Evolutionary conservation across 805 yeast genomes (phyloP).

Genomic region (Metschnikowia peoriensis): DNA sequence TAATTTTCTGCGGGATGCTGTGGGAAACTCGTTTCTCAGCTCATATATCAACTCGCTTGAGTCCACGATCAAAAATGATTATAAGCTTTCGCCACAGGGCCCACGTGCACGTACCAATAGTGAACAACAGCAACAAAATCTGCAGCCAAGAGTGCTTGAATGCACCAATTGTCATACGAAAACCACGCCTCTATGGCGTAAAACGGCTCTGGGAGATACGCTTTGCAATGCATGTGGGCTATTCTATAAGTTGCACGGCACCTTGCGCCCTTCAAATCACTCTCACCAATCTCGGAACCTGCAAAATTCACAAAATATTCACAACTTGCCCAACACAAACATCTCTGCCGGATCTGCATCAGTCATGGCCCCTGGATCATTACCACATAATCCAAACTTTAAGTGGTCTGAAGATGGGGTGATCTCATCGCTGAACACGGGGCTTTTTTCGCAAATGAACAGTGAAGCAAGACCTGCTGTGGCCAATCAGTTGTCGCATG

Average conservation of each 20-base stretch:
- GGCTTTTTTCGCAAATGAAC: constrained; percentile 10
- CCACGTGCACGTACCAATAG: constrained; percentile 12
- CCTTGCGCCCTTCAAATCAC: constrained; percentile 39
- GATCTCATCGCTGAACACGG: constrained; percentile 12
- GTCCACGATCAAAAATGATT: constrained; percentile 32
- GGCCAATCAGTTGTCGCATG: neutral
- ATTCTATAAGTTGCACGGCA: constrained; percentile 45
- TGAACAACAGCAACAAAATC: constrained; percentile 6
- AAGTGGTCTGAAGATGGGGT: constrained; percentile 13
- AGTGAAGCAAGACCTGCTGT: too few species aligned
- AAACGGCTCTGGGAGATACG: constrained; percentile 40
- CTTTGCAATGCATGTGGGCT: constrained; percentile 48
- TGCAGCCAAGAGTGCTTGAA: constrained; percentile 24
- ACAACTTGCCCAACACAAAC: neutral
- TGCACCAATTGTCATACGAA: constrained; percentile 44
- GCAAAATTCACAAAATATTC: neutral
- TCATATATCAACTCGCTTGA: constrained; percentile 41
- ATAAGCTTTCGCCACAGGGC: constrained; percentile 10
- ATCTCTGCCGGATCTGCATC: too few species aligned
- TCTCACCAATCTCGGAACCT: constrained; percentile 2
- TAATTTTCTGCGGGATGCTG: neutral
- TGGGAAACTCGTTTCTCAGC: constrained; percentile 28
- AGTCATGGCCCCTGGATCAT: neutral
- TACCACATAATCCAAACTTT: constrained; percentile 1
- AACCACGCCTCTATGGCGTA: constrained; percentile 47